These are phyloP conservation scores for Puccinia triticina DNA, from an alignment of 1,284 basidiomycete genomes.

Conservation along the genomic window DNA sequence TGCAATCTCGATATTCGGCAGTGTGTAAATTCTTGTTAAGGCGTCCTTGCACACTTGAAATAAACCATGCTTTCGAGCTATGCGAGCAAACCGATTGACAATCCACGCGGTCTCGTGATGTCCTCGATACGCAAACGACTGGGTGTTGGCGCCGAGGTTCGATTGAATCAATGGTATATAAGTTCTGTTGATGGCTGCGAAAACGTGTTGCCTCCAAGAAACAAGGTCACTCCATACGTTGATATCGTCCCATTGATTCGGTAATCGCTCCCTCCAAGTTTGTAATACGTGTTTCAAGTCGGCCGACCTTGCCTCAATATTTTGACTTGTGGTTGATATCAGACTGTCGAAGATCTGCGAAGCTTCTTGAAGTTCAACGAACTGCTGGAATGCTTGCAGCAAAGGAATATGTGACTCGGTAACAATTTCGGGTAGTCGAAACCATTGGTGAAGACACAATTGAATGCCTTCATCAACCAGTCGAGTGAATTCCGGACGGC, in stretches of 20 bases:
- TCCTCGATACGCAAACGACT: conserved; percentile 92
- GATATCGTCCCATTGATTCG: conserved; percentile 96
- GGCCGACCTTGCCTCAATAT: conserved; percentile 89
- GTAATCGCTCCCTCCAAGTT: conserved; percentile 95
- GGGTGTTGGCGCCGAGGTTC: conserved; percentile 65
- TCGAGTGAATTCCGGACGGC: conserved; percentile 71
- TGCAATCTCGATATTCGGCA: conserved; percentile 99
- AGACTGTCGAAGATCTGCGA: conserved; percentile 86
- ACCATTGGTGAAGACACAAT: conserved; percentile 93
- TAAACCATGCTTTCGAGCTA: conserved; percentile 94
- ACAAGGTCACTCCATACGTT: conserved; percentile 98
- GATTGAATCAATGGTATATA: conserved; percentile 83
- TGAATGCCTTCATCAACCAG: conserved; percentile 97
- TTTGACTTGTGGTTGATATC: conserved; percentile 80
- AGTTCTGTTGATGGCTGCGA: conserved; percentile 91
- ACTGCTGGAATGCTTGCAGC: conserved; percentile 97
- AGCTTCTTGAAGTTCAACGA: conserved; percentile 96
- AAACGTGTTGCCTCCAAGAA: conserved; percentile 90
- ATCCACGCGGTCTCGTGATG: conserved; percentile 99
- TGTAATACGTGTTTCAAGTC: conserved; percentile 95
- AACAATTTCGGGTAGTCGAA: conserved; percentile 79
- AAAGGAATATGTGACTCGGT: conserved; percentile 91
- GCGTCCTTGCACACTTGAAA: conserved; percentile 94
- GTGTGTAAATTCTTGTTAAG: conserved; percentile 94
- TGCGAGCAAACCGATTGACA: conserved; percentile 99